Base-by-base conservation (phyloP, 2,329 filamentous ascomycete species). In the Ampelomyces quisqualis region DNA sequence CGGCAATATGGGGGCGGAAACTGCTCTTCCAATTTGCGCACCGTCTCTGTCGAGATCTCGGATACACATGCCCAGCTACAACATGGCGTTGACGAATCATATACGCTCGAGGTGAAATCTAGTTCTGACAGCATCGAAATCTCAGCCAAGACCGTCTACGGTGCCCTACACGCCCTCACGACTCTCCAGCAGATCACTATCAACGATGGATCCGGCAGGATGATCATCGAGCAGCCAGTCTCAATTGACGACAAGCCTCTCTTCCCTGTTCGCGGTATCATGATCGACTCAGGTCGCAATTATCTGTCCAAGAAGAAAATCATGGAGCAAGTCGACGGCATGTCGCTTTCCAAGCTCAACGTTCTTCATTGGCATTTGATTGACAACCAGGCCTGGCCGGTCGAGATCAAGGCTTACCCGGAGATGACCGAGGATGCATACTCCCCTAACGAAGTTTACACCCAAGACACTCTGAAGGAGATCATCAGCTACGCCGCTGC, bases 41-140 rank as follows among this genome's bases (percentile, higher is more conserved):
- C 62, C 9, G 64, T 81, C 24, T 66, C 73, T 18, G 62, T 81
- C 30, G 60, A 71, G 5, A 62, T 81, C 18, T 49, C 67, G 5
- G 65, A 81, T 51, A 57, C 57, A 28, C 47, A 69, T 9, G 76
- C 73, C 3, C 69, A 75, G 43, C 64, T 81, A 20, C 71, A 79
- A 54, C 77, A 80, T 49, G 77, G 75, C 3, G 77, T 79, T 15
- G 75, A 80, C 41, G 77, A 80, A 53, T 78, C 76, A n/a, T 80
- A 80, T 57, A 76, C 71, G 0, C 51, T 80, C 14, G 64, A 72
- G 13, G 69, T 78, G 24, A 48, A 58, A 1, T 48, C 64, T 5
- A 58, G 56, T 14, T 74, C 75, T 2, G 57, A 63, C 22, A 62
- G 60, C 3, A 63, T 80, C 40, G 54, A 70, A 7, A 73, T 80